These are phyloP conservation scores for Auricularia cornea DNA, from an alignment of 768 basidiomycete genomes.

Conservation along the genomic window DNA sequence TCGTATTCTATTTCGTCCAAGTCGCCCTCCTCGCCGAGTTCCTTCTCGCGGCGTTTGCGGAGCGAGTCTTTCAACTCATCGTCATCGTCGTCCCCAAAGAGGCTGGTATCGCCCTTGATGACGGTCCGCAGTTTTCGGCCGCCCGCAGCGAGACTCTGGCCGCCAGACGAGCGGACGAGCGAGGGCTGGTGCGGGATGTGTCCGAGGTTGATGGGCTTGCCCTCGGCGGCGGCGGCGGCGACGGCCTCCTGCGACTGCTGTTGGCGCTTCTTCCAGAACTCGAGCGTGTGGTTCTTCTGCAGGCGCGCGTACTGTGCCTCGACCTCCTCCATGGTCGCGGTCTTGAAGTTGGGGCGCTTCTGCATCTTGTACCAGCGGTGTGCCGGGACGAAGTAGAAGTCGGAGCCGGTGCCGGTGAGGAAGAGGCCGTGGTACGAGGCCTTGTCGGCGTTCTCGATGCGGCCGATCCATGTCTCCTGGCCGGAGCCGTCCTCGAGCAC, in stretches of 20 bases:
- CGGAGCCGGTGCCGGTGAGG: conserved; percentile 52
- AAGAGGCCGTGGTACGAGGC: conserved; percentile 71
- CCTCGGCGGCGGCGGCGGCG: neutral
- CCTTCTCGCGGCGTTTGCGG: conserved; percentile 42
- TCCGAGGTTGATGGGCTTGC: neutral
- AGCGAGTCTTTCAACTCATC: conserved; percentile 40
- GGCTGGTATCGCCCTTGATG: conserved; percentile 51
- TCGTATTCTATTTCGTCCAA: conserved; percentile 77
- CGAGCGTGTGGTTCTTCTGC: conserved; percentile 68
- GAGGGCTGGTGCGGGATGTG: conserved; percentile 15
- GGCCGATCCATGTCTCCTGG: conserved; percentile 70
- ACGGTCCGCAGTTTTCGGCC: conserved; percentile 59
- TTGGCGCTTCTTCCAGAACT: conserved; percentile 58
- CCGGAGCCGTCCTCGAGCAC: conserved; percentile 78
- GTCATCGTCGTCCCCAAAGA: conserved; percentile 53
- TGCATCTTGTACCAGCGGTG: conserved; percentile 92
- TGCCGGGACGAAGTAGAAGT: conserved; percentile 84
- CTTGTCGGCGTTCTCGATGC: conserved; percentile 69
- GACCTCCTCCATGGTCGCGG: conserved; percentile 58
- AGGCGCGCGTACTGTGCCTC: conserved; percentile 52
- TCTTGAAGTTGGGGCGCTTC: conserved; percentile 54
- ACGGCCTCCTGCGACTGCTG: conserved; percentile 18
- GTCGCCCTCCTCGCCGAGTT: conserved; percentile 69
- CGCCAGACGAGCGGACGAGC: conserved; percentile 35
- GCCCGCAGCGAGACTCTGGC: conserved; percentile 50